Base-by-base conservation (phyloP, 2,329 filamentous ascomycete genomes). In the Malbranchea cinnamomea region DNA sequence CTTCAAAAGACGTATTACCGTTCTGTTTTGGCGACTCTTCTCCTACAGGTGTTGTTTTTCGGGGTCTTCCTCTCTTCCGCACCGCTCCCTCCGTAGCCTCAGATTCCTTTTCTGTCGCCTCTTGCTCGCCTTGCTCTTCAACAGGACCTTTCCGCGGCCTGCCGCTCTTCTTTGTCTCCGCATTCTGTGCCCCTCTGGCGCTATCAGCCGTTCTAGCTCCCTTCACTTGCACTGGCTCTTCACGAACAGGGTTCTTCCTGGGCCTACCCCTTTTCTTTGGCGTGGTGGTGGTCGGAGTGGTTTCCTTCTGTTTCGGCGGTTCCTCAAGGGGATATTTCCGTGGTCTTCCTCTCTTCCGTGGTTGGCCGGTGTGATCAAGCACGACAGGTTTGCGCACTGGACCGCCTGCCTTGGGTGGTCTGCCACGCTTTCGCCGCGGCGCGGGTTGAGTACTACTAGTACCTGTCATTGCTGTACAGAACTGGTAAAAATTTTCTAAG, bases 281-380 rank as follows among this genome's bases (percentile, higher is more conserved):
- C 6, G 11, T 31, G 10, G 23, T 12, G 22, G 22, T 24, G 21
- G 27, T 7, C 3, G 21, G 23, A 12, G 30, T 22, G 5, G 20
- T 7, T 2, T n/a, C n/a, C n/a, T n/a, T n/a, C n/a, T n/a, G n/a
- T n/a, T n/a, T n/a, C n/a, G n/a, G n/a, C n/a, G n/a, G n/a, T n/a
- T 26, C 23, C 5, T 13, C 29, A 21, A 16, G 5, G 10, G 35
- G 30, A 14, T 28, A 12, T 15, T 37, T 37, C 6, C 32, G 25
- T 16, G 38, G 38, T 12, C 38, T 34, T 8, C 38, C 38, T 25
- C 38, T 19, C 17, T 37, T 40, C 19, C 36, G 28, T 6, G 38
- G 36, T 15, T 37, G 33, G 18, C 38, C 38, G 2, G 30, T 23
- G 15, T 24, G 18, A 11, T 26, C 19, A 6, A 29, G 31, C 5